Conservation (phyloP, 371 early-diverging fungal genomes). For the Mortierella sp. region DNA sequence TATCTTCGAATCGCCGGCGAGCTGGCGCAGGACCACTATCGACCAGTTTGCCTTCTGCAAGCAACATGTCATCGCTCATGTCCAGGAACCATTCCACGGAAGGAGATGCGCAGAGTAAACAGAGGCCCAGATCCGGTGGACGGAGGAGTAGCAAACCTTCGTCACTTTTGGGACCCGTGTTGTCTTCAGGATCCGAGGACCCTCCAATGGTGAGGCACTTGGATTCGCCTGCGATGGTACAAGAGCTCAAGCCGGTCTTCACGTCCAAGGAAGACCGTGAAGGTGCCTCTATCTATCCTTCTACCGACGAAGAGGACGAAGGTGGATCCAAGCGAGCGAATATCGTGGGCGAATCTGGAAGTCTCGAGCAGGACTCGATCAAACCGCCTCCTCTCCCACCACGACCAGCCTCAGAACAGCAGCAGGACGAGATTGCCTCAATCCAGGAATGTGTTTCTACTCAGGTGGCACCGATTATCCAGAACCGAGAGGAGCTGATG, state of each 20-base stretch:
- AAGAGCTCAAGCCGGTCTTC: constrained; percentile 36
- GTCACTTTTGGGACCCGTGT: constrained; percentile 10
- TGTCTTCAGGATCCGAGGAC: constrained; percentile 11
- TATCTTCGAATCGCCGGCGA: not conserved
- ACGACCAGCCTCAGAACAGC: constrained; percentile 1
- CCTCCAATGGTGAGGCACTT: not conserved
- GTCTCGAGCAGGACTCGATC: not conserved
- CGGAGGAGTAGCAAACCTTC: constrained; percentile 31
- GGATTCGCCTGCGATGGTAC: constrained; percentile 11
- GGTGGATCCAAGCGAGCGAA: not conserved
- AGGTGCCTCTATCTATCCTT: constrained; percentile 11
- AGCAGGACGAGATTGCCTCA: constrained; percentile 2
- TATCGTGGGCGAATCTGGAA: not conserved
- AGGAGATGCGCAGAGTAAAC: constrained; percentile 9
- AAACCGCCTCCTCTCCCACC: constrained; percentile 43
- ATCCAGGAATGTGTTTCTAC: constrained; percentile 19
- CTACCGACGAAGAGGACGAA: constrained; percentile 29
- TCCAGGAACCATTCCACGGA: constrained; percentile 8
- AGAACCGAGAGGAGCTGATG: constrained; percentile 43
- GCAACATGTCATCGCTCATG: not conserved
- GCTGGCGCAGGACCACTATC: not conserved
- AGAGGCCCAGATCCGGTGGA: constrained; percentile 6
- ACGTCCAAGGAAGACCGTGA: constrained; percentile 29
- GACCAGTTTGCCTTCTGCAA: constrained; percentile 19
- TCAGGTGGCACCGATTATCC: constrained; percentile 26